Conservation (phyloP, 768 basidiomycete species). For the Dentipellis sp. region DNA sequence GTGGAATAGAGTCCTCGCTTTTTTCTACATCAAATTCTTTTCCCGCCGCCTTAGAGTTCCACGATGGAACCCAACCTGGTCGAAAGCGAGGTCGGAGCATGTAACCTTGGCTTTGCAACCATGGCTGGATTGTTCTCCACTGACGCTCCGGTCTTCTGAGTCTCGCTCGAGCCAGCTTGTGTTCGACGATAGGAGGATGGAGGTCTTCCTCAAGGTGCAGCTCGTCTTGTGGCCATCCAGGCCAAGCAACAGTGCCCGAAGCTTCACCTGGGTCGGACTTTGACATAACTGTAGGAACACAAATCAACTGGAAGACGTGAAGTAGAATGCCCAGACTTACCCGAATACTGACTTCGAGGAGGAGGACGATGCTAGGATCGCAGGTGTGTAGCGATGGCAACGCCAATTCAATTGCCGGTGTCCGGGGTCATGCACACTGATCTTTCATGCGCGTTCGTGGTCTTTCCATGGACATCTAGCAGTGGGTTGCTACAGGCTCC, state of each 20-base stretch:
- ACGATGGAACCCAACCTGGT: conserved; percentile 5
- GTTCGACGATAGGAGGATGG: not conserved
- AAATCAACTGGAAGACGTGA: too few species aligned
- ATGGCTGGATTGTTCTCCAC: not conserved
- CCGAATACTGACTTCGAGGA: too few species aligned
- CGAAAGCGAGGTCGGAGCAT: conserved; percentile 6
- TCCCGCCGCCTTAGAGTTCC: not conserved
- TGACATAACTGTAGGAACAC: too few species aligned
- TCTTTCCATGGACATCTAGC: too few species aligned
- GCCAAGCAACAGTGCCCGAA: not conserved
- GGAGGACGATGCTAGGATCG: too few species aligned
- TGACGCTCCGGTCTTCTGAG: not conserved
- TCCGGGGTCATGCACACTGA: too few species aligned
- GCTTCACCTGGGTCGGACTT: too few species aligned
- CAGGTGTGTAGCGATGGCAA: too few species aligned
- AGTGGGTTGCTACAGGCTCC: too few species aligned
- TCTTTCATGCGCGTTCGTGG: too few species aligned
- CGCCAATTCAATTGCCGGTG: too few species aligned
- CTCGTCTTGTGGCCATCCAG: not conserved
- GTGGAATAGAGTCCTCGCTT: not conserved
- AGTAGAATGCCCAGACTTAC: too few species aligned
- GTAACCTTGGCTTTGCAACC: conserved; percentile 1
- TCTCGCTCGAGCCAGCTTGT: not conserved
- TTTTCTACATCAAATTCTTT: not conserved
- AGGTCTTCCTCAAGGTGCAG: not conserved